Conservation (phyloP, 31 red algal species). For the Endocladia muricata region DNA sequence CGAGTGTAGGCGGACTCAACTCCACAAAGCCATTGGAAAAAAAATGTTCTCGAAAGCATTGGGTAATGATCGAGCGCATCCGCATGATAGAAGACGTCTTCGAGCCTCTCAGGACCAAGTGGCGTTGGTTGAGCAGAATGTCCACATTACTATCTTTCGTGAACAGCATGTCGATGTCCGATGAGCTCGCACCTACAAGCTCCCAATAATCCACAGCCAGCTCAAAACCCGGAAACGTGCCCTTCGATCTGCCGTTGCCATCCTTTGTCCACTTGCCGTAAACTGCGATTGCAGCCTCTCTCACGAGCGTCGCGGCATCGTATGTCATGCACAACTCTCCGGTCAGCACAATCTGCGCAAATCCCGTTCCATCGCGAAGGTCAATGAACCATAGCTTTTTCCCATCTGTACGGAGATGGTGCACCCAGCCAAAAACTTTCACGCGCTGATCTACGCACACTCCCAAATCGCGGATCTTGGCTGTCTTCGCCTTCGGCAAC, state of each 20-base stretch:
- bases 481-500: slow-evolving; percentile 54
- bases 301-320: slow-evolving; percentile 80
- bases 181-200: slow-evolving; percentile 71
- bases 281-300: slow-evolving; percentile 88
- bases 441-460: slow-evolving; percentile 51
- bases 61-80: slow-evolving; percentile 91
- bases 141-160: slow-evolving; percentile 91
- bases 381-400: slow-evolving; percentile 97
- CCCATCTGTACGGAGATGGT: slow-evolving; percentile 84
- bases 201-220: slow-evolving; percentile 94
- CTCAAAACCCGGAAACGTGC: slow-evolving; percentile 84
- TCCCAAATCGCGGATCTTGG: slow-evolving; percentile 78
- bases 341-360: slow-evolving; percentile 88
- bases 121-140: slow-evolving; percentile 93
- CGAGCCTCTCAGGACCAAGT: slow-evolving; percentile 89
- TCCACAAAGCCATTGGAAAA: slow-evolving; percentile 88
- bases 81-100: slow-evolving; percentile 77
- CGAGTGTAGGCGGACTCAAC: slow-evolving; percentile 89
- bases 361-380: slow-evolving; percentile 95
- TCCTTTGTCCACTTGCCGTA: slow-evolving; percentile 80
- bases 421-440: slow-evolving; percentile 87
- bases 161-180: slow-evolving; percentile 92
- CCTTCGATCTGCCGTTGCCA: slow-evolving; percentile 76
- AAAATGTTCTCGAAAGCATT: slow-evolving; percentile 97
- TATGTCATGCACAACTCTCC: slow-evolving; percentile 91